Evolutionary conservation across 2,329 filamentous ascomycete genomes (phyloP), one percentile per base, ranked within the genome.

Genomic region (Verticillium zaregamsianum): DNA sequence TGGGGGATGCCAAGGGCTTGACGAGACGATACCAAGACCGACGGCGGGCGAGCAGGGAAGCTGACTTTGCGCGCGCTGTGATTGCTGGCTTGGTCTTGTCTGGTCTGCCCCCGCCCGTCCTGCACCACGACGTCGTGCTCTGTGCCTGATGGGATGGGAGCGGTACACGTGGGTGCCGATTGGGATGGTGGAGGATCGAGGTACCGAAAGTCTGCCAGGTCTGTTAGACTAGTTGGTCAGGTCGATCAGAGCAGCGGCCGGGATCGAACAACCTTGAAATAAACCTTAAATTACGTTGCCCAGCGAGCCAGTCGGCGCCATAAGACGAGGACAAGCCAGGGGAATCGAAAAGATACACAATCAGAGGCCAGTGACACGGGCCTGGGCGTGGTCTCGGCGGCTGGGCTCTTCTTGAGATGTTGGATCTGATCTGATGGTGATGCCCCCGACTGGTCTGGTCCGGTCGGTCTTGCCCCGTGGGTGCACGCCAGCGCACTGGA

Each of bases 1-100:
- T 32, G 54, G 49, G 20, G 54, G 54, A 55, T 55, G 54, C 54
- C 54, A 55, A 55, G 54, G 54, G 25, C 54, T 55, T 55, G 28
- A 55, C 25, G 54, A 31, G 54, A 55, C 54, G 31, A 33, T 55
- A 55, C 54, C 54, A 55, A 55, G 54, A 49, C 45, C 45, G 45
- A 49, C 45, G 45, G 45, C 20, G 45, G 45, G n/a, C 20, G 45
- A n/a, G n/a, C 45, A 23, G 45, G 45, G 45, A 49, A 6, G 45
- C 20, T 49, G 45, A 49, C 45, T 49, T 49, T 49, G 45, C 45
- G n/a, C n/a, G 45, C 20, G 45, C 20, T 49, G 45, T 49, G 20
- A 49, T 49, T 49, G 45, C 45, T 15, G 45, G 37, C n/a, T 7
- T 49, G 45, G 45, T 23, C 33, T 14, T 2, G 33, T 14, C 33